Conservation (phyloP, 306 rosid species). For the Sindora glabra region DNA sequence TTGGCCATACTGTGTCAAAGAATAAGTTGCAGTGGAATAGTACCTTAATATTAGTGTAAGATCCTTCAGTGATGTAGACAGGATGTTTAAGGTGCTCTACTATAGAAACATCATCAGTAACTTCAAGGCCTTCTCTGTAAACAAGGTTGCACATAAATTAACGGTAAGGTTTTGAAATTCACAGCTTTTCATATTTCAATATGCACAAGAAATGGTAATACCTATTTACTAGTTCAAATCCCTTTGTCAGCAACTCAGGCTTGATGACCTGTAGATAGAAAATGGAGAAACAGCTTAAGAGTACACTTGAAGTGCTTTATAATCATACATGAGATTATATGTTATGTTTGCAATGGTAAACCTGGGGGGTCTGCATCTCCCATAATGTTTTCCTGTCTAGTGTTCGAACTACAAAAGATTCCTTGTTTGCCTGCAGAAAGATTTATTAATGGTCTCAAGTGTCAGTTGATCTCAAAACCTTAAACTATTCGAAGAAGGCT, state of each 20-base stretch:
- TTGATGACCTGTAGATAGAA: conserved; percentile 56
- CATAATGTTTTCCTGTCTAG: conserved; percentile 79
- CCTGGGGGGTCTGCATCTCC: conserved; percentile 99
- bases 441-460: too few relatives aligned
- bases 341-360: conserved; percentile 16
- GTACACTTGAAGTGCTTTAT: neutral
- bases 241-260: conserved; percentile 78
- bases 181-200: too few relatives aligned
- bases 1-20: too few relatives aligned
- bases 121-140: conserved; percentile 82
- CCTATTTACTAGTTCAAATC: conserved; percentile 92
- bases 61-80: conserved; percentile 80
- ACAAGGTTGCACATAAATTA: conserved; percentile 5
- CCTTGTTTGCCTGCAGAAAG: conserved; percentile 64
- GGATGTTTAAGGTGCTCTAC: conserved; percentile 85
- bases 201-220: conserved; percentile 22
- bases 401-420: conserved; percentile 74
- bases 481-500: too few relatives aligned
- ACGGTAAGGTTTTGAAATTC: conserved; percentile 3
- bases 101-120: conserved; percentile 92
- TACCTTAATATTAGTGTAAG: conserved; percentile 97
- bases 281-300: conserved; percentile 8
- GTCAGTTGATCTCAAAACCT: too few relatives aligned
- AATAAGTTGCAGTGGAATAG: neutral
- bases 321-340: conserved; percentile 4